A percentile compares a stretch with the other conserved stretches of the same genome.
phyloP scores from a whole-genome alignment of 352 stramenopile species.

The Pythium grandisporangium region DNA sequence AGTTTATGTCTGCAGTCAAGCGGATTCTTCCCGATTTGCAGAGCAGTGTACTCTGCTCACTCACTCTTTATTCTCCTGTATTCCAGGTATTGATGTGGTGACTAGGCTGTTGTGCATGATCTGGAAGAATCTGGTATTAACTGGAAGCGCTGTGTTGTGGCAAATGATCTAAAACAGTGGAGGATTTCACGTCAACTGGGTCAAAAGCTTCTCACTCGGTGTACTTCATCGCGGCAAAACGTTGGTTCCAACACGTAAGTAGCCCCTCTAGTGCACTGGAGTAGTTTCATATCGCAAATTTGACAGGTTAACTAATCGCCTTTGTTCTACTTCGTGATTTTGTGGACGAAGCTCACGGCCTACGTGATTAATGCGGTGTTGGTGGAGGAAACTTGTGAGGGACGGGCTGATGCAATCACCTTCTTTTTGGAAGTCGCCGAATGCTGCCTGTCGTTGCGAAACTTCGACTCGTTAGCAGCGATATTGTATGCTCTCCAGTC shows the following conservation, averaged over 20 bases:
- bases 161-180: slow-evolving; percentile 43
- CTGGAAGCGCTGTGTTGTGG: too few species aligned
- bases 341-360: slow-evolving; percentile 41
- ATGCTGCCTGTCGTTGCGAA: slow-evolving; percentile 58
- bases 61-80: slow-evolving; percentile 71
- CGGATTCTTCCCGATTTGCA: slow-evolving; percentile 51
- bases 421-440: slow-evolving; percentile 80
- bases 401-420: slow-evolving; percentile 56
- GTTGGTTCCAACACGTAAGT: slow-evolving; percentile 82
- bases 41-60: slow-evolving; percentile 74
- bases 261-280: not conserved
- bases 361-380: slow-evolving; percentile 80
- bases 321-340: not conserved
- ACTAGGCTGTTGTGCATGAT: too few species aligned
- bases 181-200: slow-evolving; percentile 51
- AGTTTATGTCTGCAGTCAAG: slow-evolving; percentile 22
- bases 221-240: slow-evolving; percentile 57
- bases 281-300: too few species aligned
- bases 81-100: slow-evolving; percentile 35
- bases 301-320: not conserved
- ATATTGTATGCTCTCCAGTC: slow-evolving; percentile 84
- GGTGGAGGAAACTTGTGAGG: slow-evolving; percentile 51
- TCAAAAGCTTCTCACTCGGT: slow-evolving; percentile 42
- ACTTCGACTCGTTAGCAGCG: slow-evolving; percentile 75
- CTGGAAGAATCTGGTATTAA: too few species aligned